Base-by-base conservation (phyloP, 179 eudicot genomes). In the Gypsophila paniculata region DNA sequence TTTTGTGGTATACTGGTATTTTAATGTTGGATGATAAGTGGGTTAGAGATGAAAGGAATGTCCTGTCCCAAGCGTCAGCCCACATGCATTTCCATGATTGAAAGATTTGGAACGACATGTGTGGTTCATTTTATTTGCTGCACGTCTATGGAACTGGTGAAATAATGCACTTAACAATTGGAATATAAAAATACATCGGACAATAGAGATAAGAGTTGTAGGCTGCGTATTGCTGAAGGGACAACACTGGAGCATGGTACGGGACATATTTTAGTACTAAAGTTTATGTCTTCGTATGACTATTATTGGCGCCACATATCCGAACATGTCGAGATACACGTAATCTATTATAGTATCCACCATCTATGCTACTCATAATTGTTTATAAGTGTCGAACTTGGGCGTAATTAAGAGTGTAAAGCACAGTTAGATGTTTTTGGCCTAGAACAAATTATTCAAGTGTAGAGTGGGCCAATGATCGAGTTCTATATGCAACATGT, bases 51-150 rank as follows among this genome's bases (percentile, higher is more conserved):
- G 51, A 58, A 42, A 3, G 51, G 65, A 39, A 15, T 39, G 22
- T 59, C 39, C 13, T 46, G 44, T 52, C 17, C 17, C 39, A 3
- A 57, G 17, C 39, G 58, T 61, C 48, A 44, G 29, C 39, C 54
- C 65, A 70, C 66, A 42, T 64, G 57, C n/a, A 26, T 39, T 70
- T 67, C n/a, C 72, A 65, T 71, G 18, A 65, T 65, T 76, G 67
- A 36, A 69, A 10, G 61, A 52, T 10, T 69, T 69, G 72, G 60
- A 70, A 57, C 57, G 60, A 77, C 58, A 62, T 72, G 57, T 66
- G 68, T 65, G 65, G 48, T 53, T 49, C 68, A 46, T 61, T 44
- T 36, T 11, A 21, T 70, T 51, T 32, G 52, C 39, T 34, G 74
- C 63, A 63, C 60, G 57, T 53, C 6, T 29, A 5, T 25, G 65